A percentile compares a stretch with the other conserved stretches of the same genome.
phyloP scores from a whole-genome alignment of 352 stramenopile species.

The Phytophthora ohioensis region DNA sequence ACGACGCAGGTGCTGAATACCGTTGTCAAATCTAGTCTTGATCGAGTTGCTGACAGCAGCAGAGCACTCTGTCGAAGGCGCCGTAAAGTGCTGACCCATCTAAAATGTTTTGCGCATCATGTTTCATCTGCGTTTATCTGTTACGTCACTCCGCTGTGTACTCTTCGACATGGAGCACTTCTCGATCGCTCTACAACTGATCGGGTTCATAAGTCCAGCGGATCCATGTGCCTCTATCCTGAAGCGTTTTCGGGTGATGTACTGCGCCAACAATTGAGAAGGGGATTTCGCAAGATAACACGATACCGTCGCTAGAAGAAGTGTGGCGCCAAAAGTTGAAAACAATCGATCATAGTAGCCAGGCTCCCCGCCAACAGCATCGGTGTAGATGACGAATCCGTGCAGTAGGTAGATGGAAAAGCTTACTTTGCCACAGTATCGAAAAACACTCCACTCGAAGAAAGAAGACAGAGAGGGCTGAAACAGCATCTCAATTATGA shows the following conservation, averaged over 20 bases:
- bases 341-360: conserved; percentile 36
- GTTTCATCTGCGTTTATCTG: no score
- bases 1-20: no score
- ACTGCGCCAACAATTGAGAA: conserved; percentile 40
- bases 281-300: conserved; percentile 43
- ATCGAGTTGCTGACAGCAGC: no score
- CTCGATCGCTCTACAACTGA: no score
- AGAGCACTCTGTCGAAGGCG: no score
- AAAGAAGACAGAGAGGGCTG: conserved; percentile 28
- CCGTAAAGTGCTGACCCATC: background rate
- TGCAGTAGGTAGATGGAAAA: conserved; percentile 59
- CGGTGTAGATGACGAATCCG: conserved; percentile 42
- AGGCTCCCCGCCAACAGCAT: background rate
- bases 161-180: no score
- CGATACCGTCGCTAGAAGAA: conserved; percentile 41
- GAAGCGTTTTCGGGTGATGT: conserved; percentile 24
- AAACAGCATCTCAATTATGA: conserved; percentile 48
- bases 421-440: conserved; percentile 52
- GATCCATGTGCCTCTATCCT: background rate
- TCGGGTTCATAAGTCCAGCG: no score
- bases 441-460: conserved; percentile 25
- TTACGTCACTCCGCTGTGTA: no score
- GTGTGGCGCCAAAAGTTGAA: conserved; percentile 36
- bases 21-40: no score
- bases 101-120: background rate